Evolutionary conservation across 768 basidiomycete genomes (phyloP).

Genomic region (Termitomyces sp.): DNA sequence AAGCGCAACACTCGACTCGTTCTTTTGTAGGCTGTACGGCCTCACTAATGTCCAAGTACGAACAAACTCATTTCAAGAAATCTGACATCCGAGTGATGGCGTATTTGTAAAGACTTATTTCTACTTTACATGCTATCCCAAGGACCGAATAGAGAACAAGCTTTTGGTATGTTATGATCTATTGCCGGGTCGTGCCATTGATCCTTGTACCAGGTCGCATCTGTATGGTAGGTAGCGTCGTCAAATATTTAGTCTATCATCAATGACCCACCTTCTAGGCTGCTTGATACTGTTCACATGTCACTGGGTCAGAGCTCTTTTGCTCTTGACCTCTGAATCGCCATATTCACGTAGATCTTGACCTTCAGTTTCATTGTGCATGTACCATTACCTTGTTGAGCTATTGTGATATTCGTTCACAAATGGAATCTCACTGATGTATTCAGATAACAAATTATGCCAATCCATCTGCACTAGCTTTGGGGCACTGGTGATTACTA

Average conservation of each 20-base stretch:
- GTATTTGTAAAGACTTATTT: constrained; percentile 23
- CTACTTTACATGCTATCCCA: constrained; percentile 27
- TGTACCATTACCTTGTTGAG: constrained; percentile 32
- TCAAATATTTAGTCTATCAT: neutral
- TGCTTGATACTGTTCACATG: constrained; percentile 26
- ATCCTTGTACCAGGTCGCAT: constrained; percentile 17
- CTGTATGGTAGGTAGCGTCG: constrained; percentile 19
- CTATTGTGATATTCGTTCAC: neutral
- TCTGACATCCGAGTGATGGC: neutral
- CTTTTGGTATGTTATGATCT: constrained; percentile 15
- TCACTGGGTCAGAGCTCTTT: constrained; percentile 18
- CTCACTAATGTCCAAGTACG: constrained; percentile 28
- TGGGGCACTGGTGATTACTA: constrained; percentile 29
- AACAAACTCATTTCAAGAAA: neutral
- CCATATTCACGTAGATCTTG: neutral
- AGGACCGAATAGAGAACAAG: constrained; percentile 21
- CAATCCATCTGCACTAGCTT: constrained; percentile 24
- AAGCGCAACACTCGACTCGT: neutral
- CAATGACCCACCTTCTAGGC: constrained; percentile 10
- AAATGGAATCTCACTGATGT: neutral
- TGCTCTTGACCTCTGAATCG: neutral
- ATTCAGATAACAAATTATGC: constrained; percentile 30
- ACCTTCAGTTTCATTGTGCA: constrained; percentile 21
- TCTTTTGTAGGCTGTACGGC: constrained; percentile 25
- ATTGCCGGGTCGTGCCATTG: neutral